phyloP scores from a whole-genome alignment of 176 grass and related monocot genomes.

The Oryza brachyantha region DNA sequence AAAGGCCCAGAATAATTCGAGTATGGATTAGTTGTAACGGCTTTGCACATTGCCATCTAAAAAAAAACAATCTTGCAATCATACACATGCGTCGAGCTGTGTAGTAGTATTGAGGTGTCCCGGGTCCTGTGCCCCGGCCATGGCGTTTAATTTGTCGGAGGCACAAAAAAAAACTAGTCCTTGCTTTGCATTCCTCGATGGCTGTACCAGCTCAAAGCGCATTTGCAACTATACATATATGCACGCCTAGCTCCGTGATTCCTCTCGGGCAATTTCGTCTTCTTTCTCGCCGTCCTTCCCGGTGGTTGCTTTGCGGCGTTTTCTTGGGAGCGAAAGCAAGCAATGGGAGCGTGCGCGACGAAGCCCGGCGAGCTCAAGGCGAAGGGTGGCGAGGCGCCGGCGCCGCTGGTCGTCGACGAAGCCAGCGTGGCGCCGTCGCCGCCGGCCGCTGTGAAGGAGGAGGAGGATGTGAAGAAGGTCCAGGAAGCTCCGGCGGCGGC shows the following conservation, averaged over 20 bases:
- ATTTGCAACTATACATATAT: not conserved
- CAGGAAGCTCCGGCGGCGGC: not conserved
- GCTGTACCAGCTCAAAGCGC: not conserved
- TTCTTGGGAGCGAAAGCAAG: not conserved
- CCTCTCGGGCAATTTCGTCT: not conserved
- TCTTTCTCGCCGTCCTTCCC: no score
- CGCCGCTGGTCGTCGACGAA: constrained; percentile 26
- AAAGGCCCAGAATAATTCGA: not conserved
- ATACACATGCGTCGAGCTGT: no score
- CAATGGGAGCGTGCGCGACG: constrained; percentile 39
- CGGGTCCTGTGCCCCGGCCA: constrained; percentile 32
- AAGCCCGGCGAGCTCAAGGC: constrained; percentile 46
- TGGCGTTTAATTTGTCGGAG: constrained; percentile 16
- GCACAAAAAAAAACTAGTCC: not conserved
- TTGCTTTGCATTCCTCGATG: not conserved
- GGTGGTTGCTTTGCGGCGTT: not conserved
- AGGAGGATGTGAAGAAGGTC: constrained; percentile 28
- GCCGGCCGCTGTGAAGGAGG: not conserved
- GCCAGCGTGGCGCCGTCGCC: not conserved
- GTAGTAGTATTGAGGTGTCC: not conserved
- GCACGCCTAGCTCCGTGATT: not conserved
- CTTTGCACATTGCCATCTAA: not conserved
- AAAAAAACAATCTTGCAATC: no score
- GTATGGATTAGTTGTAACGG: not conserved
- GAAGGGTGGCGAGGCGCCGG: constrained; percentile 27